Percentiles rank a stretch among this genome's conserved stretches.
Conservation (phyloP, 257 asterid species). For the Scutellaria minor region DNA sequence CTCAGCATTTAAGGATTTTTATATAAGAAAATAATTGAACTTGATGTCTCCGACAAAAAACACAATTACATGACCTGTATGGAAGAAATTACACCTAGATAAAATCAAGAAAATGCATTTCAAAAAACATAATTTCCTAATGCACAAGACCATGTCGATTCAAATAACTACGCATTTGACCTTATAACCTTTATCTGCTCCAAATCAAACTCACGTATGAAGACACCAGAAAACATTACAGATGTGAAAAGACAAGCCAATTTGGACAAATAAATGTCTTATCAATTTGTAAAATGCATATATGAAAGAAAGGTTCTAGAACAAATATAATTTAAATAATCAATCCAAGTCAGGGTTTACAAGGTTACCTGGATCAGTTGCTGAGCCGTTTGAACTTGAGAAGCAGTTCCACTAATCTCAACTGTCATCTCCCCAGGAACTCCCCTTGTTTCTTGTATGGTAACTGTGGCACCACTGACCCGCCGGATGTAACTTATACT, state of each 20-base stretch:
- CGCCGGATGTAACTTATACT: constrained; percentile 91
- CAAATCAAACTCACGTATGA: not conserved
- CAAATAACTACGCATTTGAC: too few species aligned
- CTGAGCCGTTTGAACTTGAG: constrained; percentile 95
- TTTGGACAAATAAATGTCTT: not conserved
- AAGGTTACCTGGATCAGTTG: constrained; percentile 83
- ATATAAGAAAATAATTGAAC: too few species aligned
- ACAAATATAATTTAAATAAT: not conserved
- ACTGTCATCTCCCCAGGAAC: constrained; percentile 97
- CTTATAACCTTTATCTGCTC: not conserved
- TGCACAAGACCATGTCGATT: not conserved
- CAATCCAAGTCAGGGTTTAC: not conserved
- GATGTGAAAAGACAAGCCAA: not conserved
- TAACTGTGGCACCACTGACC: constrained; percentile 92
- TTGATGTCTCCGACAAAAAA: too few species aligned
- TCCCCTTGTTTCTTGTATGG: constrained; percentile 94
- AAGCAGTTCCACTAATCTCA: constrained; percentile 91
- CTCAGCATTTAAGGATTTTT: not conserved
- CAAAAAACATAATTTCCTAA: not conserved
- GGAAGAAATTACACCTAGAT: not conserved
- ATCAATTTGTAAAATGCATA: too few species aligned
- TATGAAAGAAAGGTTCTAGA: not conserved
- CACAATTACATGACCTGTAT: too few species aligned
- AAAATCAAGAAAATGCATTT: constrained; percentile 1
- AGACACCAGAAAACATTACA: not conserved